A percentile compares a stretch with the other conserved stretches of the same genome.
These are phyloP conservation scores for Ashbya aceris DNA, from an alignment of 1,139 yeast genomes.

Conservation along the genomic window DNA sequence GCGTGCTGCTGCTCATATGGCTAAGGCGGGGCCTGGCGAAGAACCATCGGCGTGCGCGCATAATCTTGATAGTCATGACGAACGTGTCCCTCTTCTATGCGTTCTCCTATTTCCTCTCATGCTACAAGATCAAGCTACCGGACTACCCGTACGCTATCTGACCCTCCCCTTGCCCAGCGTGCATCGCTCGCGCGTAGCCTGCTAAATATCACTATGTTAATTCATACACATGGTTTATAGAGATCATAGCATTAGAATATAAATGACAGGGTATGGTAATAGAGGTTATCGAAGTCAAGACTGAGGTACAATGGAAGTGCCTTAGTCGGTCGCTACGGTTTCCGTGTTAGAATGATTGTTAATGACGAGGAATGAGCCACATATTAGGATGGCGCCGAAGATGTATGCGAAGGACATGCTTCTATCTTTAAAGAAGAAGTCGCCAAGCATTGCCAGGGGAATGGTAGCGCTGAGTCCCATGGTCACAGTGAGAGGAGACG, in stretches of 20 bases:
- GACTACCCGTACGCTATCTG: conserved; percentile 30
- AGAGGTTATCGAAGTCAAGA: too few species aligned
- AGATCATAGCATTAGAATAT: too few species aligned
- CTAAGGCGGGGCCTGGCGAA: conserved; percentile 17
- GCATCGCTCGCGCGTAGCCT: too few species aligned
- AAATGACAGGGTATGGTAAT: too few species aligned
- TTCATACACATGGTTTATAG: too few species aligned
- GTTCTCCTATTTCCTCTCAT: conserved; percentile 30
- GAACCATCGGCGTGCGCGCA: conserved; percentile 6
- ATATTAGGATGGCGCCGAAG: conserved; percentile 71
- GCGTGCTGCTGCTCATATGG: conserved; percentile 34
- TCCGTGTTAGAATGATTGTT: conserved; percentile 67
- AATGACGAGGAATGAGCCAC: conserved; percentile 73
- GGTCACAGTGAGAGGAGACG: conserved; percentile 90
- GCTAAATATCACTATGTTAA: too few species aligned
- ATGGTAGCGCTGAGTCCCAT: conserved; percentile 90
- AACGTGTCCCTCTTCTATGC: conserved; percentile 27
- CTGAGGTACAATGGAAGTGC: too few species aligned
- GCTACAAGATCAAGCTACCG: conserved; percentile 33
- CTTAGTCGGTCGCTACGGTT: too few species aligned
- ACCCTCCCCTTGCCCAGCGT: neutral
- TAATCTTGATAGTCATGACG: conserved; percentile 16
- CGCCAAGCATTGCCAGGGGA: conserved; percentile 91
- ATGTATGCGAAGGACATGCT: conserved; percentile 53
- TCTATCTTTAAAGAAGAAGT: conserved; percentile 62